These are phyloP conservation scores for Ambispora gerdemannii DNA, from an alignment of 192 early-diverging fungal species.

Conservation along the genomic window DNA sequence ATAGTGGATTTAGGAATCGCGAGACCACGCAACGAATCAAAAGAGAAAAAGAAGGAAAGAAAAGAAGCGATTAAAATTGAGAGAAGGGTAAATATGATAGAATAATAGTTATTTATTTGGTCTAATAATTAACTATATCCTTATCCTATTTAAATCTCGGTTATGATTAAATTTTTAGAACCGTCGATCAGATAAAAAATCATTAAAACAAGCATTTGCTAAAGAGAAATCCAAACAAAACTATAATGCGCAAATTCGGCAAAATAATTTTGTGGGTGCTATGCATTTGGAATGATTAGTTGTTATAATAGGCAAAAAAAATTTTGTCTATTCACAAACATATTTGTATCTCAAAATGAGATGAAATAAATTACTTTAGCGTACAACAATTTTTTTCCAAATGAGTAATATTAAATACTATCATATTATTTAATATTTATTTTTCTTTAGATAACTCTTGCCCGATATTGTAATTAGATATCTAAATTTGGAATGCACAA, in stretches of 20 bases:
- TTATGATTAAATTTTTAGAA: slow-evolving; percentile 33
- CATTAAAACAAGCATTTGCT: slow-evolving; percentile 74
- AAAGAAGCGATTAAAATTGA: slow-evolving; percentile 85
- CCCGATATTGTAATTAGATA: slow-evolving; percentile 28
- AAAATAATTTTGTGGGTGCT: slow-evolving; percentile 44
- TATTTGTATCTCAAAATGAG: too few relatives aligned
- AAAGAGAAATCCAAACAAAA: slow-evolving; percentile 63
- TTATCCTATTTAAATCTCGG: neutral
- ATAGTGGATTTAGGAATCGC: slow-evolving; percentile 68
- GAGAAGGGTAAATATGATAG: slow-evolving; percentile 53
- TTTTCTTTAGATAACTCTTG: too few relatives aligned
- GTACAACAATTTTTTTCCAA: too few relatives aligned
- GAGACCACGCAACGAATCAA: slow-evolving; percentile 78
- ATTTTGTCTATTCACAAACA: too few relatives aligned
- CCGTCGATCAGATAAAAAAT: slow-evolving; percentile 74
- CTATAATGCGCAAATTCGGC: slow-evolving; percentile 53
- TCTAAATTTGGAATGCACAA: neutral
- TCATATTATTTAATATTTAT: too few relatives aligned
- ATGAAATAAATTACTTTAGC: too few relatives aligned
- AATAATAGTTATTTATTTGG: neutral
- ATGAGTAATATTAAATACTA: too few relatives aligned
- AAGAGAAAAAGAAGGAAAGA: slow-evolving; percentile 89
- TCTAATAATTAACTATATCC: neutral
- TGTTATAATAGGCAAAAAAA: too few relatives aligned
- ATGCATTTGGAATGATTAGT: slow-evolving; percentile 46